Conservation (phyloP, 2,329 filamentous ascomycete genomes). For the Pleurostoma richardsiae region DNA sequence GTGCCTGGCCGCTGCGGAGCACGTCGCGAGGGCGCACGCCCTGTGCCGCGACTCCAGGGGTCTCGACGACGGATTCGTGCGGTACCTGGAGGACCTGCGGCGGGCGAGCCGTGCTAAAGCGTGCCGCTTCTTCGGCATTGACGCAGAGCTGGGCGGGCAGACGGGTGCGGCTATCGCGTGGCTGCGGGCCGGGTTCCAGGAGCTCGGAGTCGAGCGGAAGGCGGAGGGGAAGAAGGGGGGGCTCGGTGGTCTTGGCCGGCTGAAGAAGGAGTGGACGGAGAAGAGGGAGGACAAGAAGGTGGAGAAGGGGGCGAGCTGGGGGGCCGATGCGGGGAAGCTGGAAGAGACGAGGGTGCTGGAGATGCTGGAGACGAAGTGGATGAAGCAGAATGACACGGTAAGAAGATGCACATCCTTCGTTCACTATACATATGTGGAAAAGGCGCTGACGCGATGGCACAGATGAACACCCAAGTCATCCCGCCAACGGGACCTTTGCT, state of each 20-base stretch:
- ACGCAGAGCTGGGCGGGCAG: conserved; percentile 77
- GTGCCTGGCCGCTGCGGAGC: conserved; percentile 82
- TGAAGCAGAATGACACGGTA: conserved; percentile 88
- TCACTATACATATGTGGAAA: not conserved
- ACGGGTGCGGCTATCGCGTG: conserved; percentile 84
- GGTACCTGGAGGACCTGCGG: conserved; percentile 72
- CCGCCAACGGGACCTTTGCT: conserved; percentile 68
- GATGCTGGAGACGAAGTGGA: conserved; percentile 85
- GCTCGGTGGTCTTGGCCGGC: conserved; percentile 46
- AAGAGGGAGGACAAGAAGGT: conserved; percentile 74
- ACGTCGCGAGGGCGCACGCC: conserved; percentile 68
- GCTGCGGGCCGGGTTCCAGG: conserved; percentile 71
- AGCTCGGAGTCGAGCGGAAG: conserved; percentile 60
- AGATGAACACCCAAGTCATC: conserved; percentile 77
- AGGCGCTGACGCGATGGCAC: conserved; percentile 1
- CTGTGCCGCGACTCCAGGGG: conserved; percentile 33
- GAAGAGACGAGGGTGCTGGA: conserved; percentile 85
- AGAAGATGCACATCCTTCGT: conserved; percentile 19
- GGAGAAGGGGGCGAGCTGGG: conserved; percentile 70
- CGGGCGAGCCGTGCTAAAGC: conserved; percentile 76
- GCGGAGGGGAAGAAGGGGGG: conserved; percentile 44
- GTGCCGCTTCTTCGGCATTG: conserved; percentile 85
- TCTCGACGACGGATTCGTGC: conserved; percentile 60
- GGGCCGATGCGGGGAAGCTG: conserved; percentile 74
- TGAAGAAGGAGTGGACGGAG: conserved; percentile 73